phyloP scores from a whole-genome alignment of 768 basidiomycete species.

The Termitomyces sp. region DNA sequence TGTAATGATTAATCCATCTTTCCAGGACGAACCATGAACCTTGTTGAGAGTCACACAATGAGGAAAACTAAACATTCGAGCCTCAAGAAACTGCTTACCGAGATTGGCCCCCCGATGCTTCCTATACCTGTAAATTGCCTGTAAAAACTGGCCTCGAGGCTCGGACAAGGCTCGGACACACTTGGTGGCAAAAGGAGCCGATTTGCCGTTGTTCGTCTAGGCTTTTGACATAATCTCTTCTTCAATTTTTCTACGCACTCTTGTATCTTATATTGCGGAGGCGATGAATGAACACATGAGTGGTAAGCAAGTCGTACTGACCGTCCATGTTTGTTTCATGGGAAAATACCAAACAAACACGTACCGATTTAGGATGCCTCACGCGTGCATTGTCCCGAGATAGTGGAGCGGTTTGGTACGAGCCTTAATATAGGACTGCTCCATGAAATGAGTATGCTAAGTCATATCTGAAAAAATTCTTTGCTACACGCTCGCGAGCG shows the following conservation, averaged over 20 bases:
- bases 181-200: neutral
- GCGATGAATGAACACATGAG: neutral
- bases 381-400: no score
- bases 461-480: no score
- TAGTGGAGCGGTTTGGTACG: no score
- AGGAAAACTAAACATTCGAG: neutral
- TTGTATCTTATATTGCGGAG: neutral
- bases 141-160: no score
- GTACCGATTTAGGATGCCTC: neutral
- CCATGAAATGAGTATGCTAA: no score
- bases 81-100: conserved; percentile 37
- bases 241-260: conserved; percentile 9
- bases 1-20: conserved; percentile 73
- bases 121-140: conserved; percentile 50
- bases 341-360: neutral
- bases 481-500: neutral
- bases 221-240: neutral
- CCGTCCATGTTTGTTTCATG: neutral
- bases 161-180: no score
- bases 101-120: conserved; percentile 83
- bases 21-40: conserved; percentile 82
- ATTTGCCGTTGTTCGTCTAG: neutral
- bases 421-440: neutral
- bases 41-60: conserved; percentile 23
- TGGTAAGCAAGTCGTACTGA: no score